Percentiles rank a stretch among this genome's conserved stretches.
Evolutionary conservation across 345 rosid genomes (phyloP).

Genomic region (Gossypium longicalyx): DNA sequence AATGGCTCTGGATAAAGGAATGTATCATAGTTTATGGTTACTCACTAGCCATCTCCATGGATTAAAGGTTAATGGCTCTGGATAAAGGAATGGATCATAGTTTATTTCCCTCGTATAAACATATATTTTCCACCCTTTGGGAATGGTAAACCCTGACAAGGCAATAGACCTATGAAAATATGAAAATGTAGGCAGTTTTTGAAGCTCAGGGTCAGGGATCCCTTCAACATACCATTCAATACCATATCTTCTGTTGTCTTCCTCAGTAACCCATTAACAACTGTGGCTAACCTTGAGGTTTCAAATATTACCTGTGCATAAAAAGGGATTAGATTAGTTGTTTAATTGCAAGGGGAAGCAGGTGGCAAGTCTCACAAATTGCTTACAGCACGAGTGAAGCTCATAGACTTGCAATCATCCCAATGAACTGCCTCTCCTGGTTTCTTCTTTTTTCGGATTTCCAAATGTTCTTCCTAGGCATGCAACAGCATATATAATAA

Average conservation of each 20-base stretch:
- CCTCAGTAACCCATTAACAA: slow-evolving; percentile 76
- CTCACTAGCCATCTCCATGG: slow-evolving; percentile 59
- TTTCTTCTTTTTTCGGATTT: slow-evolving; percentile 52
- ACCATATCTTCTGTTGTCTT: slow-evolving; percentile 70
- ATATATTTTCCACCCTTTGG: slow-evolving; percentile 93
- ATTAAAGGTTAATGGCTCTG: slow-evolving; percentile 62
- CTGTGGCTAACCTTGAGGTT: slow-evolving; percentile 73
- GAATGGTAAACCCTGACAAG: slow-evolving; percentile 60
- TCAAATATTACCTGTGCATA: slow-evolving; percentile 60
- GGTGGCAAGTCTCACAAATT: neutral
- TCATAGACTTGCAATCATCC: slow-evolving; percentile 71
- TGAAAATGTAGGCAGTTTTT: neutral
- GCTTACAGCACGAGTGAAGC: slow-evolving; percentile 84
- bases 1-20: neutral
- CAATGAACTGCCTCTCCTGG: slow-evolving; percentile 60
- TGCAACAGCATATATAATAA: neutral
- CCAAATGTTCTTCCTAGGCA: slow-evolving; percentile 67
- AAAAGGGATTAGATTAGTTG: neutral
- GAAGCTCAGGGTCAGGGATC: neutral
- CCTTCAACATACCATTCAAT: slow-evolving; percentile 43
- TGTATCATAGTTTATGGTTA: neutral
- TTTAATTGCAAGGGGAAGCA: neutral
- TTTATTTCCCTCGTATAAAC: slow-evolving; percentile 81
- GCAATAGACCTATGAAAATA: neutral
- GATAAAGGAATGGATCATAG: slow-evolving; percentile 58